Base-by-base conservation (phyloP, 495 filamentous ascomycete genomes). In the Podospora fimiseda region DNA sequence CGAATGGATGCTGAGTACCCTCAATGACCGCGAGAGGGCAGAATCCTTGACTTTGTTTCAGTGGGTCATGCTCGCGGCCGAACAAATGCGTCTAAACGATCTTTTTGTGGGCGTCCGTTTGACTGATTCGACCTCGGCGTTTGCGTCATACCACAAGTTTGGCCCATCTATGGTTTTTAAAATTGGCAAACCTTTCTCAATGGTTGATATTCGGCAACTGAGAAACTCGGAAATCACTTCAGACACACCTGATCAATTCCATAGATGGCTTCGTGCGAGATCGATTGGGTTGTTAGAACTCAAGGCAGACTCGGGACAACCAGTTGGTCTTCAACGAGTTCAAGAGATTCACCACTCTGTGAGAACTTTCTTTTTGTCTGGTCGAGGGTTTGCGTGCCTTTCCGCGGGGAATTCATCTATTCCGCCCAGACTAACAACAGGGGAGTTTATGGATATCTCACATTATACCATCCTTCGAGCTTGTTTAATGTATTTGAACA, bases 241-340 rank as follows among this genome's bases (percentile, higher is more conserved):
- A n/a, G 67, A 69, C 45, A 67, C 63, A 0, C 64, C 64, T 1
- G 51, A 59, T 18, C 62, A 67, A 43, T 70, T 70, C 42, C 59
- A 72, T 44, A 55, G 59, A 9, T 72, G 66, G 66, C 44, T 72
- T 2, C 56, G 67, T 6, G 60, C 64, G 22, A 62, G 67, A 6
- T 69, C 67, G n/a, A 60, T 69, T 45, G 69, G 69, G 11, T 61
- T 72, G 6, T 47, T 72, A 7, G 66, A 70, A 33, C 56, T 66
- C 22, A 58, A 59, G 21, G 27, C 67, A 1, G 58, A 63, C 46
- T n/a, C n/a, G n/a, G n/a, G 53, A 50, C 14, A 38, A 18, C 6
- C 51, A 57, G 14, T 70, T 11, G 67, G 66, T 8, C 61, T 63
- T 18, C 69, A 67, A 21, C 56, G 59, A 15, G 56, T 72, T 1